Base-by-base conservation (phyloP, 768 basidiomycete species). In the Steccherinum ochraceum region DNA sequence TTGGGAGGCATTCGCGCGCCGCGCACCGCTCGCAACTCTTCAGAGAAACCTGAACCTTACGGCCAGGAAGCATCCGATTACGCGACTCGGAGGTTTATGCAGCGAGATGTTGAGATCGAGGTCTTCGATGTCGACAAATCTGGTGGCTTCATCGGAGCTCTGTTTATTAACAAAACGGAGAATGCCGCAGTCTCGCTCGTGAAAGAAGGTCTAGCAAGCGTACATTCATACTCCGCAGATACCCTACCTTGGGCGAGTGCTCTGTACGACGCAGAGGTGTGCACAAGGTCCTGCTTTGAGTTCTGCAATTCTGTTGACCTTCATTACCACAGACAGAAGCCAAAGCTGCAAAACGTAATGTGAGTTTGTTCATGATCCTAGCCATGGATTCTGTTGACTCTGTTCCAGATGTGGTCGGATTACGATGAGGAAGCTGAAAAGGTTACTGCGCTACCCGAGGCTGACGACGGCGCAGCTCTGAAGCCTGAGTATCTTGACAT, bases 41-140 rank as follows among this genome's bases (percentile, higher is more conserved):
- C 81, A 4, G 96, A 98, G 56, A 93, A 93, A 67, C 75, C 84
- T 45, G 95, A 99, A 61, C 89, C 93, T 1, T 97, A 75, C 66
- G 96, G 95, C 13, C 59, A 66, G 1, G 95, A 99, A 62, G 81
- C 93, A 3, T 72, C 79, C 3, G 86, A 91, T 35, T 97, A 89
- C 59, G 76, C 91, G 2, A 78, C 79, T 5, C 79, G 82, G 40
- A 78, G 79, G 54, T 93, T 86, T 64, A 86, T 97, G 86, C 95
- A 99, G 66, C 82, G 95, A 24, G 95, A 99, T 61, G 84, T 92
- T 4, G 95, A 99, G 66, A 84, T 98, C 52, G 88, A 91, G 58
- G 84, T 97, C 43, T 91, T 95, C 52, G 78, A 79, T 13, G 80
- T 86, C 13, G 95, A 99, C 72, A 97, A 96, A 69, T 85, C 87